These are phyloP conservation scores for Clavaria fumosa DNA, from an alignment of 768 basidiomycete genomes.

Conservation along the genomic window DNA sequence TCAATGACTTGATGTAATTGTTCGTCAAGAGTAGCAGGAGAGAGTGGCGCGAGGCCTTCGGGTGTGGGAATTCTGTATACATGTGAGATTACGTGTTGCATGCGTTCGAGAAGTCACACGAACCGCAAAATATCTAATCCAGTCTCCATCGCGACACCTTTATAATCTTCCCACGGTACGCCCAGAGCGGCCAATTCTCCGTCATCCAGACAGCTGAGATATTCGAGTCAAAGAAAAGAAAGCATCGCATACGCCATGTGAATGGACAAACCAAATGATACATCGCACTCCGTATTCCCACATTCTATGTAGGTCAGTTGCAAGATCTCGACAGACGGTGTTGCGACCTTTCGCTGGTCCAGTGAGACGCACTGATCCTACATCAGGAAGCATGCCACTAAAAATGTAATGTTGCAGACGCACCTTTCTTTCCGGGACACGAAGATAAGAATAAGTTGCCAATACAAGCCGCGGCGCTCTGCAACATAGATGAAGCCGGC, in stretches of 20 bases:
- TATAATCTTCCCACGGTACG: conserved; percentile 73
- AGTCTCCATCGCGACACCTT: conserved; percentile 36
- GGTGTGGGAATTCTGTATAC: conserved; percentile 63
- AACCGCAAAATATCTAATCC: conserved; percentile 75
- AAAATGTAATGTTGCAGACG: conserved; percentile 5
- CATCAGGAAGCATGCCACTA: too few relatives aligned
- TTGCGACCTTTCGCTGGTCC: conserved; percentile 68
- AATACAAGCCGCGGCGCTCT: conserved; percentile 15
- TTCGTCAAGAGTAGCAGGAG: conserved; percentile 39
- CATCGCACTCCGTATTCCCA: conserved; percentile 60
- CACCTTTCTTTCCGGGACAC: conserved; percentile 92
- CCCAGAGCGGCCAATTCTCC: conserved; percentile 74
- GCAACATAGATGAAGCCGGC: conserved; percentile 1
- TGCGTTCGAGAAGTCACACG: conserved; percentile 8
- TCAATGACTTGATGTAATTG: conserved; percentile 52
- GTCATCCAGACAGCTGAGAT: conserved; percentile 66
- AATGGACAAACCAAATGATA: conserved; percentile 50
- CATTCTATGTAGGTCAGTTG: conserved; percentile 63
- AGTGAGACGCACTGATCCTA: conserved; percentile 46
- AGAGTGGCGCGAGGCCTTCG: conserved; percentile 73
- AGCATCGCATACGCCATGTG: conserved; percentile 10
- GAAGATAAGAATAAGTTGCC: conserved; percentile 86
- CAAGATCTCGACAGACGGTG: conserved; percentile 70
- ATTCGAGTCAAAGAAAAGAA: conserved; percentile 1
- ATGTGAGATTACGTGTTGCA: background rate